Percentiles rank a stretch among this genome's conserved stretches.
Conservation (phyloP, 164 flowering plant genomes). For the Nymphaea thermarum region DNA sequence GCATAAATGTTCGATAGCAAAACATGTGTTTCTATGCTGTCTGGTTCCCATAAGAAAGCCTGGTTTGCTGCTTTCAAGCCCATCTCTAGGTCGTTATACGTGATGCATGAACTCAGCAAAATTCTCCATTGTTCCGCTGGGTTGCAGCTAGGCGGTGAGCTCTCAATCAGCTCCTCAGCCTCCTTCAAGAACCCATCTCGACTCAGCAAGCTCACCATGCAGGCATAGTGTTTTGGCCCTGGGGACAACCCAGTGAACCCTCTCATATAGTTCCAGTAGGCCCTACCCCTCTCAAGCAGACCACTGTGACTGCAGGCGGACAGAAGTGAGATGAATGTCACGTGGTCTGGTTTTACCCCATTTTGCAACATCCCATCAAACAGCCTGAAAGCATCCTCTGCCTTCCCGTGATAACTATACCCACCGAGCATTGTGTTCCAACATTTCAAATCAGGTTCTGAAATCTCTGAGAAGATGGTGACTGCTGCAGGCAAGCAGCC, state of each 20-base stretch:
- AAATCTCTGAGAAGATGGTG: constrained; percentile 25
- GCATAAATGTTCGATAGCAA: constrained; percentile 74
- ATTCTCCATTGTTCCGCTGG: constrained; percentile 57
- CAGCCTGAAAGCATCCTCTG: constrained; percentile 40
- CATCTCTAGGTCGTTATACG: constrained; percentile 19
- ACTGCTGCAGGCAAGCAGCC: constrained; percentile 47
- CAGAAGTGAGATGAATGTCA: constrained; percentile 61
- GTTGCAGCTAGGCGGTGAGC: constrained; percentile 30
- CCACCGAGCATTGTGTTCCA: constrained; percentile 87
- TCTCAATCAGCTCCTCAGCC: constrained; percentile 43
- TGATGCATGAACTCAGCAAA: constrained; percentile 60
- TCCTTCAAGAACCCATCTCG: constrained; percentile 66
- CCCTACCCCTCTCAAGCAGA: constrained; percentile 37
- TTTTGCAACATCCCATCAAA: constrained; percentile 27
- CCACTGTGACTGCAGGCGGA: constrained; percentile 78
- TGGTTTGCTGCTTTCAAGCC: constrained; percentile 64
- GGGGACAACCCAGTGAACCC: constrained; percentile 14
- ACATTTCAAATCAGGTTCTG: constrained; percentile 61
- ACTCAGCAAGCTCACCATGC: constrained; percentile 71
- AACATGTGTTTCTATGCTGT: constrained; percentile 45
- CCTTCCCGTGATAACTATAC: constrained; percentile 64
- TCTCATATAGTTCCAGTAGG: constrained; percentile 59
- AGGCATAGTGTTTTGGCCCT: constrained; percentile 70
- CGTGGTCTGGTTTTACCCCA: constrained; percentile 45
- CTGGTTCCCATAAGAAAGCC: constrained; percentile 34